Evolutionary conservation across 139 green algal species (phyloP).

Genomic region (Microglena sp.): DNA sequence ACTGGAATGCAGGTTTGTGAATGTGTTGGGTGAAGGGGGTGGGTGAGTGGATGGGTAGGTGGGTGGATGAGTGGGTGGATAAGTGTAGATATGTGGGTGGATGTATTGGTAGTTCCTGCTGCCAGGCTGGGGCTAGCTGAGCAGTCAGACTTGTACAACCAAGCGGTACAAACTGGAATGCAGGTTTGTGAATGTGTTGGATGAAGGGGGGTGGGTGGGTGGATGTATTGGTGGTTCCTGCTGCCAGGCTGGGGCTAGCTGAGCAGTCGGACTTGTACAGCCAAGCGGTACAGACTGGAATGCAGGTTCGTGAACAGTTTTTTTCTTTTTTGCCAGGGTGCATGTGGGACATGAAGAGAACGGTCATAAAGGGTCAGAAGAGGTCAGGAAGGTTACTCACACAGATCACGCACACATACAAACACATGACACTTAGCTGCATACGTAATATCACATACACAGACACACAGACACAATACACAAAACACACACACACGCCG

Average conservation of each 20-base stretch:
- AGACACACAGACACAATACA: slow-evolving; percentile 1
- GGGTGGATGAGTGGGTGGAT: slow-evolving; percentile 4
- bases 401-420: no score
- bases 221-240: not conserved
- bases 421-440: no score
- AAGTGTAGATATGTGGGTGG: not conserved
- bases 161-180: not conserved
- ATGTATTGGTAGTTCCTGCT: no score
- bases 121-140: no score
- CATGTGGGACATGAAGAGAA: no score
- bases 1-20: slow-evolving; percentile 25
- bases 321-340: no score
- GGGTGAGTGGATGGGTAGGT: not conserved
- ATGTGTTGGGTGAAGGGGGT: not conserved
- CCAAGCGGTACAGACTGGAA: slow-evolving; percentile 32
- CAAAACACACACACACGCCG: not conserved
- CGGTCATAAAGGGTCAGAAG: no score
- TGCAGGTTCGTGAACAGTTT: slow-evolving; percentile 10
- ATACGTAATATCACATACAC: not conserved
- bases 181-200: slow-evolving; percentile 1
- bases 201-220: not conserved
- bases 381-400: no score
- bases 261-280: slow-evolving; percentile 24
- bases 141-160: not conserved
- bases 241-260: not conserved